Evolutionary conservation across 257 asterid species (phyloP).

Genomic region (Ligustrum vulgare): DNA sequence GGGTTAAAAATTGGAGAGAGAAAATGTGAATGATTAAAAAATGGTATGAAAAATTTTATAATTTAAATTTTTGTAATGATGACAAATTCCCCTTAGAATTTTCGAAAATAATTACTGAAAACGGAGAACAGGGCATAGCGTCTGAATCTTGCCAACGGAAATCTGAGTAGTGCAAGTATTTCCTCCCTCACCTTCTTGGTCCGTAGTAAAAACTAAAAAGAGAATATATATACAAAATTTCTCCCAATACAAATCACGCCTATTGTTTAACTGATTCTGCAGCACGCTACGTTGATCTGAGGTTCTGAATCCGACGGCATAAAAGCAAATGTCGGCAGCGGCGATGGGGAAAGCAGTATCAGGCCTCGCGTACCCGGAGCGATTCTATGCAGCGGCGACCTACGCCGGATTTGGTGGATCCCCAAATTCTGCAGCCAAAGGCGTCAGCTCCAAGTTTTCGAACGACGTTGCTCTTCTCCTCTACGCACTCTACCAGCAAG

Average conservation of each 20-base stretch:
- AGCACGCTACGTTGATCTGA: not conserved
- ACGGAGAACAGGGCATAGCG: no score
- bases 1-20: no score
- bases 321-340: conserved; percentile 40
- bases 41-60: no score
- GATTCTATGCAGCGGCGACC: conserved; percentile 91
- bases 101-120: no score
- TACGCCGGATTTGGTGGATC: conserved; percentile 93
- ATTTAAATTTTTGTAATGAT: no score
- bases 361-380: conserved; percentile 91
- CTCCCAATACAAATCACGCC: not conserved
- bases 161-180: not conserved
- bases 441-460: conserved; percentile 75
- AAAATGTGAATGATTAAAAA: no score
- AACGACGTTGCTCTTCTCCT: conserved; percentile 87
- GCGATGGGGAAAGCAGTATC: conserved; percentile 66
- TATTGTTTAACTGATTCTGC: not conserved
- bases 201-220: not conserved
- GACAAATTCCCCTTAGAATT: no score
- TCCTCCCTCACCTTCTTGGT: not conserved
- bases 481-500: conserved; percentile 78
- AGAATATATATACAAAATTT: not conserved
- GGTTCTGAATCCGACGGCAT: not conserved
- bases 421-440: conserved; percentile 57
- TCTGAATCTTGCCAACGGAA: not conserved